Evolutionary conservation across 2,329 filamentous ascomycete species (phyloP), one percentile per base, ranked within the genome.

Genomic region (Penicillium expansum): DNA sequence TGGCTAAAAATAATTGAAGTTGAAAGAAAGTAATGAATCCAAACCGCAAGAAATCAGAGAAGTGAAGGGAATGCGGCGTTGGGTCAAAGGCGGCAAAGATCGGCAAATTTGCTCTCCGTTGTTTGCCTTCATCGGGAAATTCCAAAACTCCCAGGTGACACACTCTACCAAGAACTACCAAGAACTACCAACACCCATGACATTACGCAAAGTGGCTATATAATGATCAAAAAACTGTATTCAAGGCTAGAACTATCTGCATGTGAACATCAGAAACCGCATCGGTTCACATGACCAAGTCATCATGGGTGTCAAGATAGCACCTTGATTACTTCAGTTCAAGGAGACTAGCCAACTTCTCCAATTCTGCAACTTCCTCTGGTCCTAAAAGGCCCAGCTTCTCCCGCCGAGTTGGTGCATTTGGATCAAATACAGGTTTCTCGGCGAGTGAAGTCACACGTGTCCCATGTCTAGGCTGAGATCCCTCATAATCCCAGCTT

Each of bases 381-480:
- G 81, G 76, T 7, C 84, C 85, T 45, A 86, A 72, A n/a, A 88
- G 69, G 0, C 87, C 87, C 42, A 91, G 71, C 0, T 84, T 86
- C 64, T 90, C 79, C 59, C 89, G 79, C 47, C 88, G 80, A 0
- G 86, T 88, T 0, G 86, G 87, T 1, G 87, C 87, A 10, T 80
- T 75, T 0, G 82, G 74, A 52, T 88, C 82, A 63, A 88, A 91
- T 65, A 81, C 86, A 0, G 88, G 88, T 76, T 86, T 86, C 75
- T 91, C 89, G 0, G 86, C 88, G 50, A 91, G 72, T 8, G 85
- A 79, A 0, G 87, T 91, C 4, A 91, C 87, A 29, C 89, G 79
- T 0, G 87, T 91, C 2, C 88, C 88, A 69, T 91, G 88, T 38
- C 88, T 78, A 0, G 87, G 85, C 67, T 89, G 79, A 20, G 76